These are phyloP conservation scores for Microbotryomycetes sp. DNA, from an alignment of 1,284 basidiomycete genomes.

Conservation along the genomic window DNA sequence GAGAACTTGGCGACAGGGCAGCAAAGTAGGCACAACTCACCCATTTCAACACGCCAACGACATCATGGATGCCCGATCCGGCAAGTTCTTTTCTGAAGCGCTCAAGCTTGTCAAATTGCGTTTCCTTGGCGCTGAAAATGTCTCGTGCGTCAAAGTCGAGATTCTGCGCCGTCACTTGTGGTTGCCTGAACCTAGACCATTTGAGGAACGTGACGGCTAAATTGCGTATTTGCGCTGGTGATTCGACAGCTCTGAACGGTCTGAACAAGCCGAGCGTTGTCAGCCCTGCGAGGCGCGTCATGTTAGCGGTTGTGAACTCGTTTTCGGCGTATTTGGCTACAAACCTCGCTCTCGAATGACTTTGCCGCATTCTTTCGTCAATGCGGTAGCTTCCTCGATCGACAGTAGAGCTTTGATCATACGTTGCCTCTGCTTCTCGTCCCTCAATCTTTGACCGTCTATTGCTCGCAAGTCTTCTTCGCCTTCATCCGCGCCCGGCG, in stretches of 20 bases:
- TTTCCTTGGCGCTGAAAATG: neutral
- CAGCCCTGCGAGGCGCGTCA: neutral
- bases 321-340: neutral
- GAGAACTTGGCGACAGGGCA: too few relatives aligned
- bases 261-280: slow-evolving; percentile 28
- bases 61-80: slow-evolving; percentile 21
- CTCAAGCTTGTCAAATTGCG: slow-evolving; percentile 17
- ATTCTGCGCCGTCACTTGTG: neutral
- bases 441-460: neutral
- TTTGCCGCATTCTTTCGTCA: slow-evolving; percentile 15
- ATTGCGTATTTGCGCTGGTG: neutral
- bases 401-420: slow-evolving; percentile 2
- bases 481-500: neutral
- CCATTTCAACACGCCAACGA: slow-evolving; percentile 26
- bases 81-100: slow-evolving; percentile 21
- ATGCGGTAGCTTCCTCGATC: slow-evolving; percentile 5
- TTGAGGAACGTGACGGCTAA: slow-evolving; percentile 19
- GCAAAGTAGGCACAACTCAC: too few relatives aligned
- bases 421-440: neutral
- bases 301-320: neutral
- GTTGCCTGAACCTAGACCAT: neutral
- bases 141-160: neutral
- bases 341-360: slow-evolving; percentile 16
- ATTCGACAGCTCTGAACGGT: slow-evolving; percentile 21
- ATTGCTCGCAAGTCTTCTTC: neutral